Conservation (phyloP, 331 rosid species). For the Pyrus hybrid region DNA sequence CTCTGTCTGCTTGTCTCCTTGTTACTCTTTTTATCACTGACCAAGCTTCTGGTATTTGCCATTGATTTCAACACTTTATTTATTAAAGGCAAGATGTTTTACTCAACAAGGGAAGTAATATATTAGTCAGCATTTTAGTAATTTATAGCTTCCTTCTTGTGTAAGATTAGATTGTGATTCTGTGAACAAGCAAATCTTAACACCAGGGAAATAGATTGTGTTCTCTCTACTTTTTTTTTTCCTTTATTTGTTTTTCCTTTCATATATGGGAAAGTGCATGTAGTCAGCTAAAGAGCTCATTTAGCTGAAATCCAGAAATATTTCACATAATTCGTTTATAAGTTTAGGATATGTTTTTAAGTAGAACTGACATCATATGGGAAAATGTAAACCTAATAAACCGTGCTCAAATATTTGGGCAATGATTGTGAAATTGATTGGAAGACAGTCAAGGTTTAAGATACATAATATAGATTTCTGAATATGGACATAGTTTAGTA, state of each 20-base stretch:
- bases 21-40: not conserved
- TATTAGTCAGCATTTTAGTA: not conserved
- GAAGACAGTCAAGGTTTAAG: too few species aligned
- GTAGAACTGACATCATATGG: not conserved
- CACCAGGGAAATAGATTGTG: too few species aligned
- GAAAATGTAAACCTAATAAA: not conserved
- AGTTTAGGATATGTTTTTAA: not conserved
- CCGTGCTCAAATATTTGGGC: not conserved
- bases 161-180: not conserved
- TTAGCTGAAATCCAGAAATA: not conserved
- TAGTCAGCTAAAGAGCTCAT: not conserved
- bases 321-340: not conserved
- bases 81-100: not conserved
- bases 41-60: not conserved
- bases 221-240: not conserved
- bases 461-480: not conserved
- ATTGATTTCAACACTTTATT: not conserved
- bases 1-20: not conserved
- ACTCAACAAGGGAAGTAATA: not conserved
- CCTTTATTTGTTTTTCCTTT: not conserved
- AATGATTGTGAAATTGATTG: too few species aligned
- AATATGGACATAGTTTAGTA: not conserved
- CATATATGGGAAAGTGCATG: not conserved
- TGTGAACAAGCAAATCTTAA: not conserved
- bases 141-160: not conserved